A percentile compares a stretch with the other conserved stretches of the same genome.
Evolutionary conservation across 2,329 filamentous ascomycete genomes (phyloP).

Genomic region (Aspergillus sp.): DNA sequence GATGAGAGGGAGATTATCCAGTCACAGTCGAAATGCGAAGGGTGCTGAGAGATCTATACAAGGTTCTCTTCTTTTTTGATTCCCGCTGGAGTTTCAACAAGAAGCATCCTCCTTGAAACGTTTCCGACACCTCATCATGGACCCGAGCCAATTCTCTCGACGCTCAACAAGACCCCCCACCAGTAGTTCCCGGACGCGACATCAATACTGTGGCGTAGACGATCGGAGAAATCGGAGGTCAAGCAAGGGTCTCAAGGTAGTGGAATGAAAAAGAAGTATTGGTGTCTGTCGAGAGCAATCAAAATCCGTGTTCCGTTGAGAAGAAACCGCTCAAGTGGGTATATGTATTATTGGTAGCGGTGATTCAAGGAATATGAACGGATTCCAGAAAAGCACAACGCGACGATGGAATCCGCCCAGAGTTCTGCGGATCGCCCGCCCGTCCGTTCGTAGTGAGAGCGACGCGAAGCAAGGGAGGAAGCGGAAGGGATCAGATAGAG

Average conservation of each 20-base stretch:
- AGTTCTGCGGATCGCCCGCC: not conserved
- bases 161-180: conserved; percentile 24
- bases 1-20: conserved; percentile 4
- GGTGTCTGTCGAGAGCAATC: not conserved
- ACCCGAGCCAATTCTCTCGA: conserved; percentile 15
- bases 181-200: conserved; percentile 16
- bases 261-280: conserved; percentile 2
- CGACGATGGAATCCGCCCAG: not conserved
- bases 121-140: conserved; percentile 41
- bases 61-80: not conserved
- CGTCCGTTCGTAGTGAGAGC: not conserved
- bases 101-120: conserved; percentile 35
- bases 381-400: conserved; percentile 1
- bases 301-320: not conserved
- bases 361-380: conserved; percentile 1
- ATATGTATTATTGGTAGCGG: not conserved
- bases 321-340: not conserved
- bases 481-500: conserved; percentile 15
- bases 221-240: conserved; percentile 11
- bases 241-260: conserved; percentile 3
- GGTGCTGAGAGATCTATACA: conserved; percentile 8
- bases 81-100: conserved; percentile 21
- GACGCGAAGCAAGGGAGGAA: conserved; percentile 16
- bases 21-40: conserved; percentile 10
- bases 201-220: conserved; percentile 16